Evolutionary conservation across 2,329 filamentous ascomycete species (phyloP), one percentile per base, ranked within the genome.

Genomic region (Elsinoe australis): DNA sequence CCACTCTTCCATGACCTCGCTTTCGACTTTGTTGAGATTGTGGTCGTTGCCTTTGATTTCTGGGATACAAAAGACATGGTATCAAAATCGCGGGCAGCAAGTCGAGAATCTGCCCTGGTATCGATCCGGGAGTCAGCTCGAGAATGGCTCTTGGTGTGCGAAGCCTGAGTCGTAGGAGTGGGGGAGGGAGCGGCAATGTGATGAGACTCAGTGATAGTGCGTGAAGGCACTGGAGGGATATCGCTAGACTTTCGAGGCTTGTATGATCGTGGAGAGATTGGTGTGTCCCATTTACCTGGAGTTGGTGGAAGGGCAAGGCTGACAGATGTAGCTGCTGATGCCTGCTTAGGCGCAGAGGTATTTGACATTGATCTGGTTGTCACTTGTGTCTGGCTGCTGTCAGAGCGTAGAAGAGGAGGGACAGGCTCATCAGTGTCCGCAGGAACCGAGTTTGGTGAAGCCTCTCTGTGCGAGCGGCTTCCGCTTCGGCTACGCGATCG

Each of bases 11-110:
- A 66, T 58, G 8, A 55, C 52, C 17, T 67, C 26, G 3, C 64
- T 64, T 34, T 62, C 63, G 22, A 67, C 51, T 1, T 56, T 57
- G 24, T 65, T 67, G 10, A 67, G 50, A 34, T 62, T 18, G 15
- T 45, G 41, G 26, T 48, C 46, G 5, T 42, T 36, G n/a, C 49
- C 47, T 32, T 44, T 7, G 39, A 44, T n/a, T 26, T n/a, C 10
- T 44, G 39, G 9, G 50, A 44, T 5, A 44, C n/a, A 17, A 44
- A 18, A 8, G 39, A 44, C 39, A 44, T 44, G 28, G 24, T 44
- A 26, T 44, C 39, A 32, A 44, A 44, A 26, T 44, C 39, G 29
- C 39, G 14, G 2, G 39, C 14, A 6, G 39, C 39, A 6, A 17
- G 9, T 7, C 39, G 39, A 6, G 39, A 44, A 2, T 48, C 22